Percentiles rank a stretch among this genome's conserved stretches.
Conservation (phyloP, 805 yeast genomes). For the Jamesozyma gamospora region DNA sequence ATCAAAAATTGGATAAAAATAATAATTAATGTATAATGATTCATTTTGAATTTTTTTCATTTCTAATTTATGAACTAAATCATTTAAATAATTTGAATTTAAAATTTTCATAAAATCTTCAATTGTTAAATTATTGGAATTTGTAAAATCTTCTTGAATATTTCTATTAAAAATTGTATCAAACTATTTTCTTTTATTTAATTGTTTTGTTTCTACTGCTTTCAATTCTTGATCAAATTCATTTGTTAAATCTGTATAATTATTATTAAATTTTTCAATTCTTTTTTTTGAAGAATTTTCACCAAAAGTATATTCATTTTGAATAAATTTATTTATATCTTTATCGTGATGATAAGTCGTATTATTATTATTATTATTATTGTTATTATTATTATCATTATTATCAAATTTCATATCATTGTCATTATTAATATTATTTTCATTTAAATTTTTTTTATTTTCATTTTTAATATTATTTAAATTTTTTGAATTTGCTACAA, state of each 20-base stretch:
- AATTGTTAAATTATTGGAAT: slow-evolving; percentile 17
- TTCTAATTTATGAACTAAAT: slow-evolving; percentile 27
- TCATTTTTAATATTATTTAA: slow-evolving; percentile 9
- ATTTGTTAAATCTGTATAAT: slow-evolving; percentile 19
- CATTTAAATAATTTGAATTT: slow-evolving; percentile 33
- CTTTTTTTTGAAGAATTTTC: slow-evolving; percentile 11
- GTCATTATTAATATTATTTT: background rate
- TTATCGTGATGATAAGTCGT: slow-evolving; percentile 17
- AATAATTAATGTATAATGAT: slow-evolving; percentile 29
- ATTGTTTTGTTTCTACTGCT: background rate
- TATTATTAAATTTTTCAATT: slow-evolving; percentile 20
- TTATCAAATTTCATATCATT: slow-evolving; percentile 7
- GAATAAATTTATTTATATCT: slow-evolving; percentile 21
- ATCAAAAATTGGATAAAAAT: slow-evolving; percentile 61
- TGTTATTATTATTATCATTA: slow-evolving; percentile 21
- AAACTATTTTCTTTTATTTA: background rate
- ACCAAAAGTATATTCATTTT: slow-evolving; percentile 22
- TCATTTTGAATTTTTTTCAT: slow-evolving; percentile 19
- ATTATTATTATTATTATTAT: background rate
- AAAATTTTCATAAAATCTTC: slow-evolving; percentile 34
- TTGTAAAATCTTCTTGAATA: background rate
- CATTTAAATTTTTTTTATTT: background rate
- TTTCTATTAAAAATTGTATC: background rate
- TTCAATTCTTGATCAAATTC: slow-evolving; percentile 12
- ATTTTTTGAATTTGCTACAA: slow-evolving; percentile 29